Conservation (phyloP, 2,329 filamentous ascomycete species). For the Pseudopyrenochaeta lycopersici region DNA sequence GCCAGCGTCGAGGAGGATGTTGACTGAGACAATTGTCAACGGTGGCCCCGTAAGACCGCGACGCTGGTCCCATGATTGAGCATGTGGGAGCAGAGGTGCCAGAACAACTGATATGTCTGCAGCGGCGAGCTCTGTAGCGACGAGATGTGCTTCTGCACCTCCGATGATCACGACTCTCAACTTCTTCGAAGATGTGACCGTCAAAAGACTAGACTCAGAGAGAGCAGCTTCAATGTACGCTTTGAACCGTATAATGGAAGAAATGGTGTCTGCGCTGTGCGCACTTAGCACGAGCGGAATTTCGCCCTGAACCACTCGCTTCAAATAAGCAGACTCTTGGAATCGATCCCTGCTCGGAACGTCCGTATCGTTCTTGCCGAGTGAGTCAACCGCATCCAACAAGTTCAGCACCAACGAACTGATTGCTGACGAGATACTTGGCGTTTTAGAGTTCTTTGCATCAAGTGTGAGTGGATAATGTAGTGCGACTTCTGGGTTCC, state of each 20-base stretch:
- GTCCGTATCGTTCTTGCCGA: conserved; percentile 38
- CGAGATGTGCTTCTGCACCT: conserved; percentile 69
- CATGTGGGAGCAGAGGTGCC: conserved; percentile 66
- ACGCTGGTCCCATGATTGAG: conserved; percentile 67
- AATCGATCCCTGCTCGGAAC: conserved; percentile 24
- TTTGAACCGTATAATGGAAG: conserved; percentile 68
- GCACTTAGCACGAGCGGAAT: conserved; percentile 66
- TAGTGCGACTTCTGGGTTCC: conserved; percentile 50
- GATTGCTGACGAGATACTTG: conserved; percentile 59
- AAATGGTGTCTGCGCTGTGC: conserved; percentile 71
- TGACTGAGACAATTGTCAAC: conserved; percentile 69
- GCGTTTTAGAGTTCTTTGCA: conserved; percentile 56
- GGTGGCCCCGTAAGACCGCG: conserved; percentile 71
- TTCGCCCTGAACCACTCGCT: conserved; percentile 63
- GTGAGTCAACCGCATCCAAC: conserved; percentile 57
- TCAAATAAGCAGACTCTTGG: conserved; percentile 58
- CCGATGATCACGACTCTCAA: conserved; percentile 68
- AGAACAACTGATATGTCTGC: conserved; percentile 69
- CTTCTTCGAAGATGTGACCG: conserved; percentile 34
- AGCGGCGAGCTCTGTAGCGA: conserved; percentile 66
- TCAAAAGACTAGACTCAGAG: background rate
- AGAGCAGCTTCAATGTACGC: conserved; percentile 58
- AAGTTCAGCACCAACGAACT: conserved; percentile 64
- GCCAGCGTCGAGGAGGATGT: conserved; percentile 66
- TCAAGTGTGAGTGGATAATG: conserved; percentile 62